phyloP scores from a whole-genome alignment of 163 green algal species.

The Smithsoniella earleae region DNA sequence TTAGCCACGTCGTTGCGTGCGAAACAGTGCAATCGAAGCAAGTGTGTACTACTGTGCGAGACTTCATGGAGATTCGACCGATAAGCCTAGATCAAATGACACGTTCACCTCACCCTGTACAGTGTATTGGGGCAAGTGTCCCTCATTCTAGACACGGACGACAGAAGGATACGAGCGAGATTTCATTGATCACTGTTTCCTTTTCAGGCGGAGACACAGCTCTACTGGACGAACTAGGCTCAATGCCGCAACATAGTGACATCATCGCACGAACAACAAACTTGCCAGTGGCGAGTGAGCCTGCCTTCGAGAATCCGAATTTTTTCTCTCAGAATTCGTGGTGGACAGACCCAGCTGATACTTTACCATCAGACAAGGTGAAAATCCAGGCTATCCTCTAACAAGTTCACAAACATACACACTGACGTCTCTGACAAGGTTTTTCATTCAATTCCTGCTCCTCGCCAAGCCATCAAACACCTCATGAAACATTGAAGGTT shows the following conservation, averaged over 20 bases:
- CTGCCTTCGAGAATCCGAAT: slow-evolving; percentile 7
- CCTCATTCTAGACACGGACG: not conserved
- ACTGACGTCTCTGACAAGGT: not conserved
- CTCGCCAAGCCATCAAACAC: too few relatives aligned
- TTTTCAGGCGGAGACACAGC: too few relatives aligned
- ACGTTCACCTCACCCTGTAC: too few relatives aligned
- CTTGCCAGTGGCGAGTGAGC: not conserved
- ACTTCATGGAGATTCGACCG: too few relatives aligned
- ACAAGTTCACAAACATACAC: too few relatives aligned
- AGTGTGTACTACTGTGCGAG: too few relatives aligned
- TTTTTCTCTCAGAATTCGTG: not conserved
- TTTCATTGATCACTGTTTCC: not conserved
- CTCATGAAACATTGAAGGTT: too few relatives aligned
- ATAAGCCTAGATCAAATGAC: too few relatives aligned
- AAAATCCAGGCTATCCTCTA: too few relatives aligned
- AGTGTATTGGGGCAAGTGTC: not conserved
- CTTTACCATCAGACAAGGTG: too few relatives aligned
- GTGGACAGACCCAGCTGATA: slow-evolving; percentile 4
- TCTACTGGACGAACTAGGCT: not conserved
- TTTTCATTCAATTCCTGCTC: too few relatives aligned
- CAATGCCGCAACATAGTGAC: not conserved
- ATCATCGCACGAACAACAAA: slow-evolving; percentile 9
- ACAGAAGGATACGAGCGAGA: not conserved
- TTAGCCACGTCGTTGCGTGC: not conserved
- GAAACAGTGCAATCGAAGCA: too few relatives aligned